Base-by-base conservation (phyloP, 2,329 filamentous ascomycete species). In the Aspergillus sojae region DNA sequence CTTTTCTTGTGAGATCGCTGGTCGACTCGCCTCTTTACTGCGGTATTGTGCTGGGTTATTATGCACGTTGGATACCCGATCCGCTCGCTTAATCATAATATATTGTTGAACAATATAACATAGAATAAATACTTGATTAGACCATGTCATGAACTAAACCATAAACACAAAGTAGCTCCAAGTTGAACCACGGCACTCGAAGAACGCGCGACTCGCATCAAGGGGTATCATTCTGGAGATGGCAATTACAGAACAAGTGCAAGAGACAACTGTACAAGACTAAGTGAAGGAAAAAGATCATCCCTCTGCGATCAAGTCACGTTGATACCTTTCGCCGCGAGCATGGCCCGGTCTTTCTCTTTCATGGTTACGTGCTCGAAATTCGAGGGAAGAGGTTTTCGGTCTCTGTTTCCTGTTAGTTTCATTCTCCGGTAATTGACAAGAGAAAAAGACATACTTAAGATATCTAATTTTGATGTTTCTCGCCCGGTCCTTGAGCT, bases 401-500 rank as follows among this genome's bases (percentile, higher is more conserved):
- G 62, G 23, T 74, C 66, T 45, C 78, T 79, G 57, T 16, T 19
- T 3, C 12, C 4, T 21, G 43, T 67, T 56, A 67, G 58, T 39
- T 48, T 9, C 12, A 26, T 48, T 19, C 12, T 23, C 11, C 4
- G 21, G 12, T 19, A 28, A 21, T 19, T 16, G 23, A 57, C 4
- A n/a, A 19, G 12, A 26, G 12, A 32, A 6, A 26, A 39, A 7
- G 23, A 53, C 60, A 16, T 58, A 69, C 67, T 62, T 57, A 30
- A 45, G 21, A 32, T 59, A 63, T 26, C 54, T 45, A 46, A 80
- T 74, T 70, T 84, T 85, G 62, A 88, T 73, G 64, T 86, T 86
- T 57, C 86, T 78, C 4, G 84, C 85, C 64, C 81, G 82, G 65
- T 86, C 84, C 67, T 85, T 86, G 9, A 88, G 64, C 52, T 85